Evolutionary conservation across 208 protist species (phyloP), one percentile per base, ranked within the genome.

Genomic region (Leishmania gerbilli): DNA sequence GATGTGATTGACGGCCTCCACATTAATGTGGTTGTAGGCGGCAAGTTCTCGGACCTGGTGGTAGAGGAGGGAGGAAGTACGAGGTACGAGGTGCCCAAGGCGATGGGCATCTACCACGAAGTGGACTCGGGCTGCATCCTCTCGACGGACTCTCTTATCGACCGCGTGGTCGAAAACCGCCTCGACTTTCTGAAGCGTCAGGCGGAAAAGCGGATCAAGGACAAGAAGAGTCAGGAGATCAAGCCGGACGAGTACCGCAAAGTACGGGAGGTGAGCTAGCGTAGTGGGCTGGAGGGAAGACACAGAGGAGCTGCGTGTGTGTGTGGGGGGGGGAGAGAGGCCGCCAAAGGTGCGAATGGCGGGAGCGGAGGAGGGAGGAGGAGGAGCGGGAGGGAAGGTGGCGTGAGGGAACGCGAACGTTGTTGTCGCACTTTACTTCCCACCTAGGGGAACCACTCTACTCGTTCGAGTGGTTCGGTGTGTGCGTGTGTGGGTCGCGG

Each of bases 1-100:
- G 97, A 98, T 62, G 76, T 99, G 9, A 96, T 99, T 51, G 90
- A 98, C 21, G 84, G 68, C n/a, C 89, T 99, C 55, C 88, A 95
- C 56, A 87, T 97, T 37, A 56, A 79, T 58, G 74, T 95, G 31
- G 98, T 99, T 24, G 93, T 98, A 13, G 84, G 95, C 45, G 98
- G 98, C 47, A 92, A 84, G 77, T 88, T 62, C 76, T 86, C 65
- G 24, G 93, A 93, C 69, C 74, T 72, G 15, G 64, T 24, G 4
- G 76, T 34, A 0, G 68, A 82, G 4, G 58, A 31, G 4, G 69
- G 69, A 45, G 62, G 56, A 24, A 53, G 42, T 17, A 82, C 88
- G 9, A 55, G 86, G 45, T 97, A 96, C 80, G 82, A 69, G n/a
- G 85, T 97, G 9, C 88, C 95, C 45, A 95, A 95, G 82, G 78